Conservation (phyloP, 1,284 basidiomycete genomes). For the Fomitopsis schrenkii region DNA sequence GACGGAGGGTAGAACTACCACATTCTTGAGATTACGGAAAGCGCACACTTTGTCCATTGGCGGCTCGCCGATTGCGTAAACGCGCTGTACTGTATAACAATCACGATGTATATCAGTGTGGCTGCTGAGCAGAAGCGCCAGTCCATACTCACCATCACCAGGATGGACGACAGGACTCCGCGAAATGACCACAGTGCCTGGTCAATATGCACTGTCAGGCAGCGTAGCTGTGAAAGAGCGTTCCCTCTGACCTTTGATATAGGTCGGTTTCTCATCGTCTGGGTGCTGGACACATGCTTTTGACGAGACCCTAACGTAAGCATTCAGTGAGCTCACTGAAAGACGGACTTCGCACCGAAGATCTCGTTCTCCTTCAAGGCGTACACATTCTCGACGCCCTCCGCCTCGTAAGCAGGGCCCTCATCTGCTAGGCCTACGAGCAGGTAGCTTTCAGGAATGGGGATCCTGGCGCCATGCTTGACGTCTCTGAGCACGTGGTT, state of each 20-base stretch:
- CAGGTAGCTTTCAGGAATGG: conserved; percentile 59
- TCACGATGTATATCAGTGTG: background rate
- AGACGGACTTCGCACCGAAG: conserved; percentile 43
- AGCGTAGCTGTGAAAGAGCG: background rate
- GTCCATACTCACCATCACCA: conserved; percentile 52
- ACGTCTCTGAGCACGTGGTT: conserved; percentile 63
- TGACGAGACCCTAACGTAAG: background rate
- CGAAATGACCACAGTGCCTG: conserved; percentile 48
- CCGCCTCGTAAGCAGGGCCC: conserved; percentile 52
- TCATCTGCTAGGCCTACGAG: conserved; percentile 80
- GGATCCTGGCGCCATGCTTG: conserved; percentile 70
- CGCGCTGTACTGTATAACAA: conserved; percentile 52
- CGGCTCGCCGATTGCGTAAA: conserved; percentile 67
- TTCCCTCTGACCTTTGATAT: conserved; percentile 39
- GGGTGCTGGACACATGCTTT: conserved; percentile 55
- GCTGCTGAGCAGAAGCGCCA: background rate
- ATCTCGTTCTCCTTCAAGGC: conserved; percentile 51
- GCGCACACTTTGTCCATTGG: conserved; percentile 52
- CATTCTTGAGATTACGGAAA: conserved; percentile 63
- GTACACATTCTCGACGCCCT: conserved; percentile 49
- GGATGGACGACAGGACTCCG: conserved; percentile 68
- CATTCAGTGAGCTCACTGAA: background rate
- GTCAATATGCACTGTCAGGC: background rate
- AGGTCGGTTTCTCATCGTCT: conserved; percentile 41
- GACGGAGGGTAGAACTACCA: conserved; percentile 67